phyloP scores from a whole-genome alignment of 2,329 filamentous ascomycete species.

The Apiospora saccharicola region DNA sequence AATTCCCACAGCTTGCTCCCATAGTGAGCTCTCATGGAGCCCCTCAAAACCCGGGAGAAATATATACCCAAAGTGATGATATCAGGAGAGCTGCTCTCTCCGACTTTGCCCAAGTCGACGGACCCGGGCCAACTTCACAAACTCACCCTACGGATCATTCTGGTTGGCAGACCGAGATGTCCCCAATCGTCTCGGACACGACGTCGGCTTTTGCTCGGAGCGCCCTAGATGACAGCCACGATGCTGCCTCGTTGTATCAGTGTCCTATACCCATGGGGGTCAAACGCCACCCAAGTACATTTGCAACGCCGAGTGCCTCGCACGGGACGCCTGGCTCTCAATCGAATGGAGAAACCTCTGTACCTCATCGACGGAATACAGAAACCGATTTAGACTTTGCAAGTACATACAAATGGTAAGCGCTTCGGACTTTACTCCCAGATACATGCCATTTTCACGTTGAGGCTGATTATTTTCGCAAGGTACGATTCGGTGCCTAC shows the following conservation, averaged over 20 bases:
- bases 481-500: constrained; percentile 43
- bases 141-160: constrained; percentile 30
- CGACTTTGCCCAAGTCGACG: constrained; percentile 24
- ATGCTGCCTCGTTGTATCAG: constrained; percentile 6
- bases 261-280: constrained; percentile 20
- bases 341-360: constrained; percentile 5
- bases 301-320: background rate
- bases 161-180: constrained; percentile 1
- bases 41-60: constrained; percentile 43
- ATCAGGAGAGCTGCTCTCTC: constrained; percentile 38
- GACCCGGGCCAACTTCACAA: background rate
- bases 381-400: constrained; percentile 28
- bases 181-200: background rate
- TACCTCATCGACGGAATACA: background rate
- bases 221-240: constrained; percentile 14
- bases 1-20: constrained; percentile 28
- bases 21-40: constrained; percentile 42
- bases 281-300: background rate
- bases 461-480: background rate
- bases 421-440: background rate
- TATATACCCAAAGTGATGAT: constrained; percentile 43
- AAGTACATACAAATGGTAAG: constrained; percentile 37
- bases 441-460: no score
- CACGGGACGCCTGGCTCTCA: constrained; percentile 13
- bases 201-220: constrained; percentile 14